These are phyloP conservation scores for Mycena filopes DNA, from an alignment of 768 basidiomycete genomes.

Conservation along the genomic window DNA sequence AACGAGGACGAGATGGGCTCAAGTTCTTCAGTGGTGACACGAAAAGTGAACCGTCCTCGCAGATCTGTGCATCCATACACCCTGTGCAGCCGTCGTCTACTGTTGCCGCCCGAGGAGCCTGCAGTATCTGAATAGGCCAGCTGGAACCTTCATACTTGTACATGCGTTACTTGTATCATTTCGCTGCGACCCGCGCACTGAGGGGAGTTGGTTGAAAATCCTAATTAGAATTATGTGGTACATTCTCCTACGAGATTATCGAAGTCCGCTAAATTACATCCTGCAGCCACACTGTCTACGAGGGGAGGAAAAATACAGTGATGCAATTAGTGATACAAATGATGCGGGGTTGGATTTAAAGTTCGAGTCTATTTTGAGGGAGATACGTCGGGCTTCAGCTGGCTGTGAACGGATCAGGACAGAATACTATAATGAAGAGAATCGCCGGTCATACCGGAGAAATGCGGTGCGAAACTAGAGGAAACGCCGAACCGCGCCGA, in stretches of 20 bases:
- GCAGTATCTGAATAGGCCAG: neutral
- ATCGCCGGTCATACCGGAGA: slow-evolving; percentile 11
- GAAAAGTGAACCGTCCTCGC: neutral
- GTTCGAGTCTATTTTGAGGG: neutral
- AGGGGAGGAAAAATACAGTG: too few relatives aligned
- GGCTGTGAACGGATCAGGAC: slow-evolving; percentile 23
- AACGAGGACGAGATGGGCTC: neutral
- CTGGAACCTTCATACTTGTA: neutral
- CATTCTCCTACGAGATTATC: too few relatives aligned
- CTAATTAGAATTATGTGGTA: too few relatives aligned
- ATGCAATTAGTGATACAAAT: too few relatives aligned
- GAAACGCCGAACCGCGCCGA: too few relatives aligned
- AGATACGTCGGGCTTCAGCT: neutral
- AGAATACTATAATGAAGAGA: slow-evolving; percentile 4
- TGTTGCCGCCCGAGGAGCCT: neutral
- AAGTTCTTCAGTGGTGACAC: neutral
- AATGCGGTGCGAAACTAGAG: slow-evolving; percentile 18
- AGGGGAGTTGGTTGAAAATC: too few relatives aligned
- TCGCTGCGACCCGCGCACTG: too few relatives aligned
- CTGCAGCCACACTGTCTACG: too few relatives aligned
- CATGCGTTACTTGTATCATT: too few relatives aligned
- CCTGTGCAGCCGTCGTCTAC: neutral
- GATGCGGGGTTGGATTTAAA: too few relatives aligned
- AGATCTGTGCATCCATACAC: neutral
- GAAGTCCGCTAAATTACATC: too few relatives aligned